Base-by-base conservation (phyloP, 805 yeast genomes). In the Candida gorgasii region DNA sequence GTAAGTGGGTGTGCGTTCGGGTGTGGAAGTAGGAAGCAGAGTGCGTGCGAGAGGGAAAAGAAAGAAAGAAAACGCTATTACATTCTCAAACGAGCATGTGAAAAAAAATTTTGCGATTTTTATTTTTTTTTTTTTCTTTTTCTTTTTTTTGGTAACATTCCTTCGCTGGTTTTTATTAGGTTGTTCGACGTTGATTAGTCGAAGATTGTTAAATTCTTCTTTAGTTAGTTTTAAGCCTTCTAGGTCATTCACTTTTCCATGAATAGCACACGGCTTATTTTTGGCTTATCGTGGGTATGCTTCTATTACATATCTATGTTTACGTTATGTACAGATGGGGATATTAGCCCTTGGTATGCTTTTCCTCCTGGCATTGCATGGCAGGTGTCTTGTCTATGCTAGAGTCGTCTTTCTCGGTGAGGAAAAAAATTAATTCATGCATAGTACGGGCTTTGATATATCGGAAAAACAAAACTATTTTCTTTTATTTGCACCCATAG, bases 21-120 rank as follows among this genome's bases (percentile, higher is more conserved):
- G n/a, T n/a, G 28, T 7, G 28, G 28, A 24, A 24, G n/a, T 24
- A n/a, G n/a, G n/a, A n/a, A n/a, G n/a, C n/a, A n/a, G n/a, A n/a
- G n/a, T n/a, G n/a, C n/a, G n/a, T n/a, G n/a, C n/a, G n/a, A n/a
- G n/a, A n/a, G n/a, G n/a, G 24, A 7, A 20, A 20, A 9, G 9
- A 20, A 20, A 9, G 24, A 9, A 20, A 20, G 14, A 5, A 8
- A 28, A 22, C 33, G 33, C 16, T 30, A 4, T 30, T 6, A 30
- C 33, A 30, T 30, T 30, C 33, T 30, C 20, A 16, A 30, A 13
- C 15, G 3, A 18, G 28, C 37, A 34, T 34, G 37, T 34, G 37
- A 34, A 22, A 34, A 31, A 31, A 7, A 27, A 5, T 5, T 14
- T n/a, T 27, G 15, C 30, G 30, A 13, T 27, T 26, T 26, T 8